Base-by-base conservation (phyloP, 192 early-diverging fungal genomes). In the Backusella parvicylindrica region DNA sequence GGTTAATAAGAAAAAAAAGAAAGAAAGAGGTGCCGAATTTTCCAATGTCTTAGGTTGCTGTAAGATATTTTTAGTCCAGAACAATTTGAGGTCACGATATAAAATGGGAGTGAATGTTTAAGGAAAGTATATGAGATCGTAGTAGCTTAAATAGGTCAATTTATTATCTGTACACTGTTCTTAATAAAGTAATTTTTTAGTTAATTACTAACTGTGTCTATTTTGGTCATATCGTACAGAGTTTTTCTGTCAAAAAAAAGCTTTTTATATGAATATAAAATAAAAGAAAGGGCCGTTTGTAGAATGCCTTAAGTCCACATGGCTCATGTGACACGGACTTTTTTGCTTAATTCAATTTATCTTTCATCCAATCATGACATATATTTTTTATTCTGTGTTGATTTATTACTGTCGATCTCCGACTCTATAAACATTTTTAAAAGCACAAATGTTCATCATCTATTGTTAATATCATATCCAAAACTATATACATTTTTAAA, bases 341-440 rank as follows among this genome's bases (percentile, higher is more conserved):
- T 56, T 56, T 56, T 56, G 50, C 50, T 56, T 56, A 11, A 56
- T 56, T 56, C 50, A 56, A 56, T 56, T 56, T 56, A 56, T 26
- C 23, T 21, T 11, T 56, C 11, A 26, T 56, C 50, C 50, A 56
- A 56, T 56, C 50, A 56, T 21, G 11, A 26, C 6, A 12, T 56
- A 9, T 3, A 0, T 26, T 56, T 2, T 56, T 56, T 56, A 56
- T 56, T 56, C 23, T 56, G 23, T 56, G 23, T 26, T 56, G 23
- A 26, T 56, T 21, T 26, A 56, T 12, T 56, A 6, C 9, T 56
- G 23, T 0, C 23, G 50, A 26, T 26, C 50, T 56, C 23, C 50
- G 50, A 26, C 50, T 56, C 21, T 23, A 12, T 56, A 23, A 56
- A 12, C 21, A 26, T 4, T 26, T 26, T 23, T 6, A 56, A 11